phyloP scores from a whole-genome alignment of 345 rosid genomes.

The Euphorbia peplus region DNA sequence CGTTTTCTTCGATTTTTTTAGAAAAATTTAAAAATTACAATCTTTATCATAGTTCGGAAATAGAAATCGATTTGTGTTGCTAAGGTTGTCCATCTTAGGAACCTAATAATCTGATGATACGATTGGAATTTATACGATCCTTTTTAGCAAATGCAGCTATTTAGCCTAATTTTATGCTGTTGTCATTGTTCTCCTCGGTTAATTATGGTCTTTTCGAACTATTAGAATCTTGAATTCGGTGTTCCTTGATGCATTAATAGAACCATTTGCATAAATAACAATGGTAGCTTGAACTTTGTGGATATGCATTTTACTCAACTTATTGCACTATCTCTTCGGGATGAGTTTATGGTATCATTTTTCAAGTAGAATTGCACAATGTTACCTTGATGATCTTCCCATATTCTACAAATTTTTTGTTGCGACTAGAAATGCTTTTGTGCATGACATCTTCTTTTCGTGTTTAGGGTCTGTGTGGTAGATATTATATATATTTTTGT shows the following conservation, averaged over 20 bases:
- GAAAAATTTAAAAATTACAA: not conserved
- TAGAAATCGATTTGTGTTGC: not conserved
- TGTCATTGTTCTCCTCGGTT: no score
- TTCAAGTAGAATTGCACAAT: not conserved
- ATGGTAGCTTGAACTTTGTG: not conserved
- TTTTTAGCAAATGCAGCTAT: no score
- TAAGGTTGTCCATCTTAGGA: no score
- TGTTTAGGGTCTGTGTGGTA: not conserved
- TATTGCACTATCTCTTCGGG: not conserved
- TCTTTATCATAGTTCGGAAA: not conserved
- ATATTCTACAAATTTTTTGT: not conserved
- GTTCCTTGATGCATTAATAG: slow-evolving; percentile 1
- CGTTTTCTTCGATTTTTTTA: not conserved
- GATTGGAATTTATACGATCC: no score
- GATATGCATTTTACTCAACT: not conserved
- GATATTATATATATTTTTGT: not conserved
- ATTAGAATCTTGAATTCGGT: not conserved
- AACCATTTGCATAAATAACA: not conserved
- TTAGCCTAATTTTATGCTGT: no score
- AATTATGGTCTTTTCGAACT: no score
- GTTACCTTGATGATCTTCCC: not conserved
- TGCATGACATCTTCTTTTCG: no score
- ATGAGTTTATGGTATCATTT: no score
- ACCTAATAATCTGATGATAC: no score
- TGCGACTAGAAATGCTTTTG: not conserved